These are phyloP conservation scores for Diutina catenulata DNA, from an alignment of 1,139 yeast genomes.

Conservation along the genomic window DNA sequence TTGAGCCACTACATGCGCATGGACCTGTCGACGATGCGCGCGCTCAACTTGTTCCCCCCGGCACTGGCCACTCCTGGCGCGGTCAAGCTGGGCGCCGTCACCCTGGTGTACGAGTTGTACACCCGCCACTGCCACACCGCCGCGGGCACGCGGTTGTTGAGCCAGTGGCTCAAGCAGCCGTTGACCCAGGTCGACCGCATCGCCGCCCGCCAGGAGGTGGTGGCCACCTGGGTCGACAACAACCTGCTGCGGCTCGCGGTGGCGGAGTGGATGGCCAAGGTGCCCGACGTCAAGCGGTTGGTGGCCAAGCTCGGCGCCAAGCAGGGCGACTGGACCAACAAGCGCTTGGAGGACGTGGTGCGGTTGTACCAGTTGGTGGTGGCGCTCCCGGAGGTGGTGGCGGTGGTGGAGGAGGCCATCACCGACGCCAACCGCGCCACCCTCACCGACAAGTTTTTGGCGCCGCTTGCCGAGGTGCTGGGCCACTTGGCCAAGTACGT, in stretches of 20 bases:
- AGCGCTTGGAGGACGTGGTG: slow-evolving; percentile 76
- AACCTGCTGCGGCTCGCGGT: slow-evolving; percentile 52
- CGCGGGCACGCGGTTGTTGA: slow-evolving; percentile 74
- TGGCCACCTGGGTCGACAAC: slow-evolving; percentile 61
- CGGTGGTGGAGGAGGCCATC: slow-evolving; percentile 31
- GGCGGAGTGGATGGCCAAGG: slow-evolving; percentile 53
- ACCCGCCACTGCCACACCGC: slow-evolving; percentile 71
- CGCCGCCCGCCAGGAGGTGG: slow-evolving; percentile 57
- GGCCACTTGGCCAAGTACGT: slow-evolving; percentile 53
- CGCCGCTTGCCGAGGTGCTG: slow-evolving; percentile 38
- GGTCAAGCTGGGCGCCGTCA: no score
- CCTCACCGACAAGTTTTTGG: slow-evolving; percentile 7
- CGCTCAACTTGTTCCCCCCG: slow-evolving; percentile 71
- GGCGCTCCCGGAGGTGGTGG: slow-evolving; percentile 56
- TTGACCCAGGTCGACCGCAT: slow-evolving; percentile 53
- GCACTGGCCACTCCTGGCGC: slow-evolving; percentile 18
- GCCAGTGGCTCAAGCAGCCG: slow-evolving; percentile 96
- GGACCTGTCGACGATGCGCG: slow-evolving; percentile 82
- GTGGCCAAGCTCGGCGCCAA: slow-evolving; percentile 45
- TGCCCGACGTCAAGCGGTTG: slow-evolving; percentile 76
- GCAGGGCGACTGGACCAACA: slow-evolving; percentile 25
- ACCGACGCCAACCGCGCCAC: slow-evolving; percentile 15
- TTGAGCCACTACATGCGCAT: slow-evolving; percentile 73
- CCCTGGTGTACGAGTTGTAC: slow-evolving; percentile 66
- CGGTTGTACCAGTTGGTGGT: slow-evolving; percentile 72